Evolutionary conservation across 768 basidiomycete species (phyloP), one percentile per base, ranked within the genome.

Genomic region (Clitopilus hobsonii): DNA sequence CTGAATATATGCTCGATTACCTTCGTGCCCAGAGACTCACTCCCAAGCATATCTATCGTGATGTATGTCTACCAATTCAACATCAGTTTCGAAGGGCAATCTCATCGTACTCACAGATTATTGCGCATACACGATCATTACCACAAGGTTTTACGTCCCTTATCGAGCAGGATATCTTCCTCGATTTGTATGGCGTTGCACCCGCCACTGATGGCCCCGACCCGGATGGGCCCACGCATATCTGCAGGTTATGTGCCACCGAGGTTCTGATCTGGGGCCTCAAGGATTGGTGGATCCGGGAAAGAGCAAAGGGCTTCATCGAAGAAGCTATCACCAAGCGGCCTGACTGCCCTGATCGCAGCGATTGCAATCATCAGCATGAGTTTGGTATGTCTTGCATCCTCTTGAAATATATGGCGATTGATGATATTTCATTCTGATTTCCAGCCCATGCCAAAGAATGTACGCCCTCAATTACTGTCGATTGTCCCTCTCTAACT

Each of bases 1-100:
- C 90, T 25, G 91, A 93, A 28, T 82, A 89, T 55, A 82, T 94
- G 81, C 71, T 94, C 38, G 91, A 94, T 65, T 91, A 92, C 67
- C 69, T 93, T 41, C 79, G 81, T 13, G 75, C 75, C 14, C 80
- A 85, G 56, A 67, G 78, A 54, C 67, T 90, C 28, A 81, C 79
- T 7, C 88, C 91, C 10, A 77, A 78, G 51, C 80, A 86, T 61
- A 88, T 93, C 38, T 92, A 93, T 67, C 82, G 83, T 54, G 88
- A 91, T 66, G 91, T 88, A 56, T 54, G 77, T 65, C 24, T 6
- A n/a, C 13, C 51, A 45, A n/a, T 50, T 11, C n/a, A 22, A 41
- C 28, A 54, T 52, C 11, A 36, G 18, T 53, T 30, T 6, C 45
- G 24, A 29, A 36, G 3, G 27, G 49, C 50, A 36, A 38, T 32